A percentile compares a stretch with the other conserved stretches of the same genome.
Evolutionary conservation across 2,329 filamentous ascomycete species (phyloP).

Genomic region (Talaromyces pinophilus): DNA sequence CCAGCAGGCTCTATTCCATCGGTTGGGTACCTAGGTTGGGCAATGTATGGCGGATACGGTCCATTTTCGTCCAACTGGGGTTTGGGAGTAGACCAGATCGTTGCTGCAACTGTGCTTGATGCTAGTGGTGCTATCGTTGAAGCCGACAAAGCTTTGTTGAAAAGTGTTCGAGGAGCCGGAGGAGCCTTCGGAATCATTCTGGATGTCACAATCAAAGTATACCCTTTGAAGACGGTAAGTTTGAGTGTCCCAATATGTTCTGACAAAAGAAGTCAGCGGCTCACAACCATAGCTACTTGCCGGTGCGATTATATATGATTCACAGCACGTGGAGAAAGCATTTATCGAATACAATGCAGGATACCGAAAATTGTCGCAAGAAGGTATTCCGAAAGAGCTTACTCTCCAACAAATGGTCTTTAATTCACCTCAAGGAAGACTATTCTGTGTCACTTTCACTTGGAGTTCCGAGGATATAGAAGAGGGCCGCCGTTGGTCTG

Average conservation of each 20-base stretch:
- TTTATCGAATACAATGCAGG: conserved; percentile 29
- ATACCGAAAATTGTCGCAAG: conserved; percentile 23
- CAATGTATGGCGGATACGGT: conserved; percentile 43
- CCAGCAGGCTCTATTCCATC: conserved; percentile 27
- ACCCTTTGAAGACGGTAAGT: conserved; percentile 26
- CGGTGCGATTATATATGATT: conserved; percentile 37
- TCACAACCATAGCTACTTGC: conserved; percentile 25
- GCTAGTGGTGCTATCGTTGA: conserved; percentile 40
- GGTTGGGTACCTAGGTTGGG: conserved; percentile 45
- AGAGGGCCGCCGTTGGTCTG: conserved; percentile 32
- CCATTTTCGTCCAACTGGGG: conserved; percentile 35
- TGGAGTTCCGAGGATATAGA: conserved; percentile 40
- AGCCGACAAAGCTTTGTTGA: conserved; percentile 41
- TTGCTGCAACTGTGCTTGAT: conserved; percentile 44
- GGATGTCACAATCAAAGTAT: conserved; percentile 45
- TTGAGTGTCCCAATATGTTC: neutral
- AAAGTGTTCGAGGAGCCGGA: conserved; percentile 45
- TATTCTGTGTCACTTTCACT: conserved; percentile 31
- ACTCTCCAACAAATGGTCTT: conserved; percentile 31
- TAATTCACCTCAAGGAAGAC: conserved; percentile 35
- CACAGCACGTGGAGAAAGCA: conserved; percentile 31
- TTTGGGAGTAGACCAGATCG: conserved; percentile 44
- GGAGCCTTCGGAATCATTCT: conserved; percentile 45
- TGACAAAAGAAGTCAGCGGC: conserved; percentile 25
- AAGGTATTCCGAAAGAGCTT: conserved; percentile 25